Base-by-base conservation (phyloP, 1,139 yeast species). In the Blastobotrys persicus region DNA sequence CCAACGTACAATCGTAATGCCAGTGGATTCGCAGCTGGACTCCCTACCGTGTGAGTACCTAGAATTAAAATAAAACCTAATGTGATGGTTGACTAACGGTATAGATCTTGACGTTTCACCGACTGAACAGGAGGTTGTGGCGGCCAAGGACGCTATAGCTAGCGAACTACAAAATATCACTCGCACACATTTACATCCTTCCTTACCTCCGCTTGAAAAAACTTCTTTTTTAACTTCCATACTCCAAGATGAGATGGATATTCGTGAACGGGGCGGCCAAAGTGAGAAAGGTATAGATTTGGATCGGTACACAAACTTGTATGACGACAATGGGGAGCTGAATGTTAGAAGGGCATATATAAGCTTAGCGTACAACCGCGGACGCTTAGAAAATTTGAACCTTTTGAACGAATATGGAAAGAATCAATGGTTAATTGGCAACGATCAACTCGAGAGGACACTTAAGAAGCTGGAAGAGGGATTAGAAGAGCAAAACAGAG, bases 361-460 rank as follows among this genome's bases (percentile, higher is more conserved):
- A 9, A 65, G 67, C n/a, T 54, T 66, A 23, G 62, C 51, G 5
- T 62, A 66, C 52, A 55, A 67, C 1, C 52, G 55, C 41, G 52
- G 55, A 12, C 57, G 69, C 9, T 55, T 52, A 42, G 70, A 66
- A 39, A 61, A 63, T 37, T 55, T 66, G 19, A 53, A 57, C 7
- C 52, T 65, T 20, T 48, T 63, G 41, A 52, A 54, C 1, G 57
- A 61, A 41, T 58, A 57, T 42, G 70, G 70, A 28, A 58, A 61
- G 47, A 65, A 66, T 50, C 68, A 64, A 46, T 66, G 70, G 70
- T 58, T 66, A 11, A 58, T 63, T 1, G 63, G 61, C 2, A 66
- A 66, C 47, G 69, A 65, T 48, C 52, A 51, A 31, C 47, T 64
- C 17, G 68, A 63, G 44, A 59, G 55, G 33, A 48, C 54, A 20